Evolutionary conservation across 257 asterid species (phyloP).

Genomic region (Lycium ferocissimum): DNA sequence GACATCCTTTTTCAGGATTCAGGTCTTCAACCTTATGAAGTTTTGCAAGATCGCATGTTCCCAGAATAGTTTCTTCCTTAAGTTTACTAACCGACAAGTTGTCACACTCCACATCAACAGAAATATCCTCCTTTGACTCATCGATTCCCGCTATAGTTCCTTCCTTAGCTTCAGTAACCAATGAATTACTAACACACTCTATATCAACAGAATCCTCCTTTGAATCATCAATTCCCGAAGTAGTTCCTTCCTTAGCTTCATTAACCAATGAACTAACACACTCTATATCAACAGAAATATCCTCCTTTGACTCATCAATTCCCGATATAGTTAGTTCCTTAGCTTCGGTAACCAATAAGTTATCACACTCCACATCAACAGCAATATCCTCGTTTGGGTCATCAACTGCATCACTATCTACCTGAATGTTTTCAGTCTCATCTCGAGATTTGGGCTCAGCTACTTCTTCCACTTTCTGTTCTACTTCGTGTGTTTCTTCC

Average conservation of each 20-base stretch:
- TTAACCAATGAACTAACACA: constrained; percentile 35
- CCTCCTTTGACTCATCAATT: constrained; percentile 39
- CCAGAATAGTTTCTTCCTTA: constrained; percentile 41
- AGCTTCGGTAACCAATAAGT: constrained; percentile 39
- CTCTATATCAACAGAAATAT: constrained; percentile 38
- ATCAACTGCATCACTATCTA: constrained; percentile 22
- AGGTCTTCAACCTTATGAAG: constrained; percentile 30
- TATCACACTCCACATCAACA: constrained; percentile 37
- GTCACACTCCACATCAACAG: constrained; percentile 34
- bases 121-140: constrained; percentile 41
- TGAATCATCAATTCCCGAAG: constrained; percentile 21
- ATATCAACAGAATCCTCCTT: constrained; percentile 43
- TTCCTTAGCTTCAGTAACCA: constrained; percentile 43
- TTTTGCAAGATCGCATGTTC: constrained; percentile 44
- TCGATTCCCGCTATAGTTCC: not conserved
- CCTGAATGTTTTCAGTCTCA: too few relatives aligned
- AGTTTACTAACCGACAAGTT: constrained; percentile 40
- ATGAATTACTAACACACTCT: constrained; percentile 38
- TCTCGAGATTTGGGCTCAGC: constrained; percentile 42
- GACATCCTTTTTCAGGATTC: constrained; percentile 25
- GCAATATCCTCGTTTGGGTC: constrained; percentile 43
- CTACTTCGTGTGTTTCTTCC: constrained; percentile 51
- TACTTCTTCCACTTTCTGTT: constrained; percentile 29
- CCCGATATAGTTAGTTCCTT: constrained; percentile 29
- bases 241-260: constrained; percentile 38